Base-by-base conservation (phyloP, 768 basidiomycete species). In the Lactarius akahatsu region DNA sequence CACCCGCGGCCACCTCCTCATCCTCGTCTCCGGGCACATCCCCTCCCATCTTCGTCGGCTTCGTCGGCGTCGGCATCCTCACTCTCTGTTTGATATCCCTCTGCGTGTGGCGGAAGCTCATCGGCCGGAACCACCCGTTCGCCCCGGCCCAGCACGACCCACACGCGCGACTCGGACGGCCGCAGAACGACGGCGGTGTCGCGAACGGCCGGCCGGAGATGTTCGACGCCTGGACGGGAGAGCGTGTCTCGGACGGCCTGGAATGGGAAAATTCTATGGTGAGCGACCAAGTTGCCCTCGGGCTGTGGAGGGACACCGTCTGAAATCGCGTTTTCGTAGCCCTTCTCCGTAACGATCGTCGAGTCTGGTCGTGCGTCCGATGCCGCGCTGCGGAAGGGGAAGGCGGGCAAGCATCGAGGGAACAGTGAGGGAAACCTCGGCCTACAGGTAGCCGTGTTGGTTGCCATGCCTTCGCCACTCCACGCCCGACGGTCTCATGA, bases 391-490 rank as follows among this genome's bases (percentile, higher is more conserved):
- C 36, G 50, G 28, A 18, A 11, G 58, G 26, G 50, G 30, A 23
- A 4, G 41, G 43, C 28, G 20, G 28, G 11, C 40, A 23, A 34
- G 7, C 13, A 18, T 23, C 58, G 26, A 11, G 18, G 20, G 32
- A 23, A 40, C 15, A 43, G 32, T 1, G 40, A 9, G 34, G 28
- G 8, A 2, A 8, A 13, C 26, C 20, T 40, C 16, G 30, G 11
- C 15, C 36, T 71, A 26, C 68, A 64, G 32, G 60, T 67, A 32
- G 69, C 70, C 26, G 59, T 71, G 41, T 43, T 71, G 30, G 59
- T 71, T 20, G 65, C 63, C 28, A 71, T 71, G 70, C 70, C 70
- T n/a, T 66, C 70, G 18, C 62, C 59, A 6, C n/a, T 5, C 4
- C 62, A 18, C 15, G 11, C 36, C 7, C 55, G 41, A n/a, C 55